Percentiles rank a stretch among this genome's conserved stretches.
Conservation (phyloP, 2,329 filamentous ascomycete genomes). For the Coleophoma crateriformis region DNA sequence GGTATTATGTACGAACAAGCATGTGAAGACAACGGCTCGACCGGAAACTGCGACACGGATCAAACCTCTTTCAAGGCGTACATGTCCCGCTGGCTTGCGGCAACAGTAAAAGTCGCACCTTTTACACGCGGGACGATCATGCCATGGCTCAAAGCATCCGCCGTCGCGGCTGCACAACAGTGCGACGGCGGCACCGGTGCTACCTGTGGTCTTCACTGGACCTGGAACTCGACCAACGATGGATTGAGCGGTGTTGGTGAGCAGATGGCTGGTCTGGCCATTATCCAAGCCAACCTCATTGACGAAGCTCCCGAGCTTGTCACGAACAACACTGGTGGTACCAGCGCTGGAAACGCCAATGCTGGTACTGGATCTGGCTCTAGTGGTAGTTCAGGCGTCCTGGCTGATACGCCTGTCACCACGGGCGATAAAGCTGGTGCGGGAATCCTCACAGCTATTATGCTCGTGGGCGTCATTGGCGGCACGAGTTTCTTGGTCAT, state of each 20-base stretch:
- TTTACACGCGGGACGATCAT: slow-evolving; percentile 48
- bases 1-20: slow-evolving; percentile 59
- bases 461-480: slow-evolving; percentile 6
- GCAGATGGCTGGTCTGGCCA: slow-evolving; percentile 52
- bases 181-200: slow-evolving; percentile 56
- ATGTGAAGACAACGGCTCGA: slow-evolving; percentile 51
- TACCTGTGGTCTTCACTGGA: slow-evolving; percentile 58
- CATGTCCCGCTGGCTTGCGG: slow-evolving; percentile 59
- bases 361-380: slow-evolving; percentile 9
- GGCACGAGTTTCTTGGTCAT: slow-evolving; percentile 2
- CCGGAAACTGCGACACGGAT: slow-evolving; percentile 56
- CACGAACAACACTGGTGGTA: slow-evolving; percentile 47
- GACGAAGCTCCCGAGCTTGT: slow-evolving; percentile 29
- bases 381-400: slow-evolving; percentile 16
- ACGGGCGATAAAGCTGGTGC: slow-evolving; percentile 33
- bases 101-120: slow-evolving; percentile 57
- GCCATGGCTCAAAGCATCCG: slow-evolving; percentile 51
- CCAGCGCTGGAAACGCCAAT: slow-evolving; percentile 33
- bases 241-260: slow-evolving; percentile 40
- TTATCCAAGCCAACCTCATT: slow-evolving; percentile 36
- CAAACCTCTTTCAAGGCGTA: slow-evolving; percentile 71
- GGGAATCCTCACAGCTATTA: slow-evolving; percentile 31
- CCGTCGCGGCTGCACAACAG: slow-evolving; percentile 52
- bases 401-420: slow-evolving; percentile 13
- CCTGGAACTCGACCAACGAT: slow-evolving; percentile 42